Conservation (phyloP, 495 filamentous ascomycete genomes). For the Podospora comata region DNA sequence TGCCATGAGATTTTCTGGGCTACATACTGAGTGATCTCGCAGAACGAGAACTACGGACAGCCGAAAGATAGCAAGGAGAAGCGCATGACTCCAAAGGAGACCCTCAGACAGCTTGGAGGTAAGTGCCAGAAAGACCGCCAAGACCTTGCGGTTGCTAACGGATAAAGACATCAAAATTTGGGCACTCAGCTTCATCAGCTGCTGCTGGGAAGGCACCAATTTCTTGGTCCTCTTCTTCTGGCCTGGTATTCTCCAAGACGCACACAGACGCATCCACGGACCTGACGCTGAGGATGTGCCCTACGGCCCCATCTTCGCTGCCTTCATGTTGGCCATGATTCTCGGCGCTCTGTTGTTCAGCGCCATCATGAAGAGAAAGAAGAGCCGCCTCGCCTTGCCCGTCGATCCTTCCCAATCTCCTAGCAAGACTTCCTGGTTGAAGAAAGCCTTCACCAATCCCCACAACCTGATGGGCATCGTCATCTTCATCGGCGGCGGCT, state of each 20-base stretch:
- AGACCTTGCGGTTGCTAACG: neutral
- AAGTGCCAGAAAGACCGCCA: neutral
- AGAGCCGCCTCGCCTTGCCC: neutral
- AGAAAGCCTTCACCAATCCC: neutral
- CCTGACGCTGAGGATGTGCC: neutral
- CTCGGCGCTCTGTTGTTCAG: neutral
- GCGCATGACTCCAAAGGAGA: neutral
- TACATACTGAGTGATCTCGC: neutral
- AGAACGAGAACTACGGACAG: slow-evolving; percentile 3
- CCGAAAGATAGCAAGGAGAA: neutral
- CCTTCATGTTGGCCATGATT: neutral
- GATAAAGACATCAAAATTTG: slow-evolving; percentile 2
- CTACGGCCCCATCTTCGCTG: neutral
- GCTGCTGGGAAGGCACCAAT: slow-evolving; percentile 7
- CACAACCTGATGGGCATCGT: neutral
- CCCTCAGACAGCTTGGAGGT: neutral
- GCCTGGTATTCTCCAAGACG: slow-evolving; percentile 1
- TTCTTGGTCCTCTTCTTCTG: slow-evolving; percentile 2
- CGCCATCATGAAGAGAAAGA: neutral
- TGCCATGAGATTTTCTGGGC: too few relatives aligned
- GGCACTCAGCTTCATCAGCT: neutral
- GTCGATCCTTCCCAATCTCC: neutral
- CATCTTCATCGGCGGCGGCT: neutral
- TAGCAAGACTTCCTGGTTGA: neutral
- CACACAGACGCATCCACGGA: neutral